phyloP scores from a whole-genome alignment of 1,284 basidiomycete genomes.

The Gymnopus androsaceus region DNA sequence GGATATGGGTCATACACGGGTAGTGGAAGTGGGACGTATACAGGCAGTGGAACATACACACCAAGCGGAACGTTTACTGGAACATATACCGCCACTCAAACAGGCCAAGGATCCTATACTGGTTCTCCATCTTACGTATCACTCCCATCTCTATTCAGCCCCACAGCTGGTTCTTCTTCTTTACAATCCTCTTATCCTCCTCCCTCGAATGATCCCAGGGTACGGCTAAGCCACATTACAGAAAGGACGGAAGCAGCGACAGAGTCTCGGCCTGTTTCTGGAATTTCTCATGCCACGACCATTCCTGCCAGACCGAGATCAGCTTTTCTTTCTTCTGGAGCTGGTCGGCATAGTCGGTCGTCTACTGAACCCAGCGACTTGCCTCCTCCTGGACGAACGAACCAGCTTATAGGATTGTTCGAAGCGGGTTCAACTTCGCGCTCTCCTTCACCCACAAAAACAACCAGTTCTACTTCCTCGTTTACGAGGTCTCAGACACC shows the following conservation, averaged over 20 bases:
- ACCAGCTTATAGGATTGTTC: conserved; percentile 73
- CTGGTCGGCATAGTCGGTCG: conserved; percentile 40
- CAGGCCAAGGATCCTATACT: conserved; percentile 31
- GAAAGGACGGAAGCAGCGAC: conserved; percentile 54
- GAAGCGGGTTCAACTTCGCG: conserved; percentile 50
- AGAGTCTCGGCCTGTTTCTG: conserved; percentile 48
- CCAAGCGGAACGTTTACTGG: conserved; percentile 21
- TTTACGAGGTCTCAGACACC: conserved; percentile 20
- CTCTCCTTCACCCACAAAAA: conserved; percentile 26
- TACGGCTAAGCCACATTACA: conserved; percentile 60
- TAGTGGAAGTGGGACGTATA: conserved; percentile 25
- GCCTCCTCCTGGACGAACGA: conserved; percentile 61
- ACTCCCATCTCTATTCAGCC: conserved; percentile 36
- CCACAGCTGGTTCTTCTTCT: conserved; percentile 24
- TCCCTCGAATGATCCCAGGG: conserved; percentile 34
- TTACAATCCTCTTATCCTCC: conserved; percentile 34
- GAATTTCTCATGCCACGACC: conserved; percentile 19
- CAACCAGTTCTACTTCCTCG: conserved; percentile 13
- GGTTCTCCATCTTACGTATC: conserved; percentile 48
- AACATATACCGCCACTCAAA: conserved; percentile 30
- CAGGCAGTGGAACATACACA: conserved; percentile 21
- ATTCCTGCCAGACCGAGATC: conserved; percentile 39
- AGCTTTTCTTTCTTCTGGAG: conserved; percentile 29
- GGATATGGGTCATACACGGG: conserved; percentile 42
- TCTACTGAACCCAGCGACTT: conserved; percentile 47